phyloP scores from a whole-genome alignment of 176 grass and related monocot genomes.

The Carex parvula region DNA sequence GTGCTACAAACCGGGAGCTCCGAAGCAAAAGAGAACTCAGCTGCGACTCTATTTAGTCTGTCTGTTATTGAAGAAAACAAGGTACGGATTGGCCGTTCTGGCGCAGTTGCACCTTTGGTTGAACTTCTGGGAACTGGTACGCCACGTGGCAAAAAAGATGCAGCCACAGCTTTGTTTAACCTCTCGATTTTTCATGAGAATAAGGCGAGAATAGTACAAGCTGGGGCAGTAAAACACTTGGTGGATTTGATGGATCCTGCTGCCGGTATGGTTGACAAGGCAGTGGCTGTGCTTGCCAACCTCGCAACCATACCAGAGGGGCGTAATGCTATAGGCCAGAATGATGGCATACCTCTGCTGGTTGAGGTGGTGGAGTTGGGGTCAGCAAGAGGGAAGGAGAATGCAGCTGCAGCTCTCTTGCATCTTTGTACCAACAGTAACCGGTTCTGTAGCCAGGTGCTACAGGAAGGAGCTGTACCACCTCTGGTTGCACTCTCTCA shows the following conservation, averaged over 20 bases:
- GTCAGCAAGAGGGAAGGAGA: constrained; percentile 67
- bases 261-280: constrained; percentile 78
- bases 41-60: constrained; percentile 80
- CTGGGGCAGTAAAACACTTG: constrained; percentile 60
- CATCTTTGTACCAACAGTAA: constrained; percentile 71
- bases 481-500: constrained; percentile 69
- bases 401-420: constrained; percentile 64
- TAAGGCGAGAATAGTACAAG: constrained; percentile 64
- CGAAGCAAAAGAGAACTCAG: constrained; percentile 78
- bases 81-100: constrained; percentile 64
- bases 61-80: constrained; percentile 77
- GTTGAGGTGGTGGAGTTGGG: constrained; percentile 94
- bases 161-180: constrained; percentile 74
- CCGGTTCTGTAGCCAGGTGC: constrained; percentile 65
- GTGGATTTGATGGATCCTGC: constrained; percentile 93
- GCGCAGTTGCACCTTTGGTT: constrained; percentile 62
- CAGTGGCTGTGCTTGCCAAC: constrained; percentile 76
- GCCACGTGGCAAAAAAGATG: constrained; percentile 81
- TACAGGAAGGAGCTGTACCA: constrained; percentile 82
- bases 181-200: constrained; percentile 79
- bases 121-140: constrained; percentile 58
- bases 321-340: constrained; percentile 50
- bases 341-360: constrained; percentile 53
- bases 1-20: constrained; percentile 64
- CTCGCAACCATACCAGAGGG: constrained; percentile 70